Percentiles rank a stretch among this genome's conserved stretches.
phyloP scores from a whole-genome alignment of 1,284 basidiomycete genomes.

The Sphagnurus paluster region DNA sequence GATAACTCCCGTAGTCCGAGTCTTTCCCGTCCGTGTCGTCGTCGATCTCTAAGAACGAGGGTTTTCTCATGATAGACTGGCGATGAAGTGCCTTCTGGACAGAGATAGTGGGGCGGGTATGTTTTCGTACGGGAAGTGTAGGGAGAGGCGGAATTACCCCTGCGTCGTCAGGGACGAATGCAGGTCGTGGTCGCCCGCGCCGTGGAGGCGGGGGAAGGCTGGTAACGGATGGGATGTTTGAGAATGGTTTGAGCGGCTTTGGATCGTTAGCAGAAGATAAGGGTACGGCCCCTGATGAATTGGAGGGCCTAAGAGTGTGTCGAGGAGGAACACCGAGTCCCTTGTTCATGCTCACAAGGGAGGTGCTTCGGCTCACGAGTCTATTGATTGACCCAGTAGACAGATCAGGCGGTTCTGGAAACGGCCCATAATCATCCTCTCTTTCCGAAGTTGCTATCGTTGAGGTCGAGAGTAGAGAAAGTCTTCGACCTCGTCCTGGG shows the following conservation, averaged over 20 bases:
- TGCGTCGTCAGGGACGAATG: slow-evolving; percentile 25
- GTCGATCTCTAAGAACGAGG: slow-evolving; percentile 71
- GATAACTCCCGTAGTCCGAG: slow-evolving; percentile 20
- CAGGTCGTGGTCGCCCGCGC: slow-evolving; percentile 29
- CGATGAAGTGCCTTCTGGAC: slow-evolving; percentile 36
- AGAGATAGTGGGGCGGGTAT: slow-evolving; percentile 26
- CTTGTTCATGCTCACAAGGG: slow-evolving; percentile 20
- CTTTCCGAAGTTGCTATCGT: slow-evolving; percentile 30
- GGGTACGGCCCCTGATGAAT: slow-evolving; percentile 23
- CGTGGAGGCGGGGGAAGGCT: slow-evolving; percentile 49
- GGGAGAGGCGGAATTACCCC: slow-evolving; percentile 20
- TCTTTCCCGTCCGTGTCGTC: slow-evolving; percentile 45
- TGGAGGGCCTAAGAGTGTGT: slow-evolving; percentile 24
- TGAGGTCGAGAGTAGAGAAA: slow-evolving; percentile 38
- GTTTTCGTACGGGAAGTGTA: slow-evolving; percentile 27
- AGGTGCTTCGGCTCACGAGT: slow-evolving; percentile 21
- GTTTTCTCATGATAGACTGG: slow-evolving; percentile 57
- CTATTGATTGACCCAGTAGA: slow-evolving; percentile 9
- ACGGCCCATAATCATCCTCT: slow-evolving; percentile 16
- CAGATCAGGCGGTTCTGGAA: slow-evolving; percentile 16
- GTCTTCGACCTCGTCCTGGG: slow-evolving; percentile 28
- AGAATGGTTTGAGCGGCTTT: slow-evolving; percentile 13
- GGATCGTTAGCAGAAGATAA: slow-evolving; percentile 17
- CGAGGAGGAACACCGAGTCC: slow-evolving; percentile 17
- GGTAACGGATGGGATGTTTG: slow-evolving; percentile 28